These are phyloP conservation scores for Aspergillus pseudotamarii DNA, from an alignment of 2,329 filamentous ascomycete species.

Conservation along the genomic window DNA sequence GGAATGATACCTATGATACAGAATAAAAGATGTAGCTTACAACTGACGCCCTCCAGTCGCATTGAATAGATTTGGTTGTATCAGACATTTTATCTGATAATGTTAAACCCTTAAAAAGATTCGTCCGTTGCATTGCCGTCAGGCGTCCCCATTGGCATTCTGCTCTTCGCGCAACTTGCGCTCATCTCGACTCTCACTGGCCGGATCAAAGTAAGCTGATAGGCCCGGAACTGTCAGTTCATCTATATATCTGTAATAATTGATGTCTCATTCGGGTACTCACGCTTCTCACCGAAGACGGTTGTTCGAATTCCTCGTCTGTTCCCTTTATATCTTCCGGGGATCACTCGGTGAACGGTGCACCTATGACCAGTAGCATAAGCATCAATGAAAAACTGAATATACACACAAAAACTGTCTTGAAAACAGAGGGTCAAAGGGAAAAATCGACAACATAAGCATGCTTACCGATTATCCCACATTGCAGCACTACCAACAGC, in stretches of 20 bases:
- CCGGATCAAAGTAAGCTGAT: neutral
- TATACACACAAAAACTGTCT: too few relatives aligned
- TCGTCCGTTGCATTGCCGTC: neutral
- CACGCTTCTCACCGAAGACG: slow-evolving; percentile 18
- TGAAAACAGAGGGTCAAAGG: too few relatives aligned
- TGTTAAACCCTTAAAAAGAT: neutral
- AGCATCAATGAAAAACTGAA: neutral
- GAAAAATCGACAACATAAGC: neutral
- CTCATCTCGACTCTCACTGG: neutral
- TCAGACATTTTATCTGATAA: neutral
- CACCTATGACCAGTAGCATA: neutral
- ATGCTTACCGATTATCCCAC: slow-evolving; percentile 51
- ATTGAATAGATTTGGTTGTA: neutral
- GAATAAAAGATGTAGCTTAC: neutral
- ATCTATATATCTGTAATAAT: neutral
- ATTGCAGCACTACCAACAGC: slow-evolving; percentile 52
- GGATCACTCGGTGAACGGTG: slow-evolving; percentile 13
- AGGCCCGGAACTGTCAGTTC: neutral
- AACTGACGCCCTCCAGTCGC: neutral
- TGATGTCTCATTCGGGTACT: neutral
- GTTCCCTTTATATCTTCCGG: slow-evolving; percentile 2
- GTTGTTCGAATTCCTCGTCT: slow-evolving; percentile 17
- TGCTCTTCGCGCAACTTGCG: neutral
- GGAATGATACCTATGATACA: slow-evolving; percentile 4
- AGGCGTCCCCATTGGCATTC: neutral